Evolutionary conservation across 352 stramenopile genomes (phyloP).

Genomic region (Globisporangium barbulae): DNA sequence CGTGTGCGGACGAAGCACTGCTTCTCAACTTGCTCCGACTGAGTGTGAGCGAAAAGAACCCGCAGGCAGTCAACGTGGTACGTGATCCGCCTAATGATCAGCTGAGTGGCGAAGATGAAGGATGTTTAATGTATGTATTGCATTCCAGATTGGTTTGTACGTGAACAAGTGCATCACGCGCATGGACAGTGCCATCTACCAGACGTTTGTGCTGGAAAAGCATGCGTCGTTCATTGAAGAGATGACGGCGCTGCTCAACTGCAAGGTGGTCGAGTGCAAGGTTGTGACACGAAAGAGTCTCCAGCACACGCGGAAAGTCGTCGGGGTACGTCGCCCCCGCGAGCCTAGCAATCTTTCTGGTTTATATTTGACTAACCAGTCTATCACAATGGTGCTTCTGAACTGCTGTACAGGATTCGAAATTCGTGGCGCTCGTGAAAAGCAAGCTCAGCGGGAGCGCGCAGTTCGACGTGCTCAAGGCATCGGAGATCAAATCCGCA

Average conservation of each 20-base stretch:
- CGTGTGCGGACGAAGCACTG: constrained; percentile 26
- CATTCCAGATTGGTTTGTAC: constrained; percentile 31
- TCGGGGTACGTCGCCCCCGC: constrained; percentile 35
- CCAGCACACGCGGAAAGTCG: constrained; percentile 39
- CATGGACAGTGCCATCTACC: constrained; percentile 38
- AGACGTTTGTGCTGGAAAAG: constrained; percentile 38
- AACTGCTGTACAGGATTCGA: constrained; percentile 26
- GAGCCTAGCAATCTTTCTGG: too few relatives aligned
- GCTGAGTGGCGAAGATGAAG: not conserved
- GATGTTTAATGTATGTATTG: not conserved
- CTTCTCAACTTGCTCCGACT: constrained; percentile 28
- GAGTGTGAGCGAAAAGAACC: constrained; percentile 40
- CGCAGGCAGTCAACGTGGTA: constrained; percentile 47
- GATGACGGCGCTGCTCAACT: constrained; percentile 56
- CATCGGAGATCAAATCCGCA: constrained; percentile 42
- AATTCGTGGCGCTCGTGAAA: constrained; percentile 59
- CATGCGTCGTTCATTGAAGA: constrained; percentile 49
- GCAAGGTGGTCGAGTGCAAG: constrained; percentile 73
- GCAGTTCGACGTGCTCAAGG: constrained; percentile 63
- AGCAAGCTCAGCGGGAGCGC: constrained; percentile 45
- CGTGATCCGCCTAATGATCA: not conserved
- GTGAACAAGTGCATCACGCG: constrained; percentile 46
- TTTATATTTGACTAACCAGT: not conserved
- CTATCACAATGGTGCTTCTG: not conserved
- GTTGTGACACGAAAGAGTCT: constrained; percentile 42